A percentile compares a stretch with the other conserved stretches of the same genome.
Conservation (phyloP, 1,139 yeast genomes). For the Lodderomyces parapsilosis region DNA sequence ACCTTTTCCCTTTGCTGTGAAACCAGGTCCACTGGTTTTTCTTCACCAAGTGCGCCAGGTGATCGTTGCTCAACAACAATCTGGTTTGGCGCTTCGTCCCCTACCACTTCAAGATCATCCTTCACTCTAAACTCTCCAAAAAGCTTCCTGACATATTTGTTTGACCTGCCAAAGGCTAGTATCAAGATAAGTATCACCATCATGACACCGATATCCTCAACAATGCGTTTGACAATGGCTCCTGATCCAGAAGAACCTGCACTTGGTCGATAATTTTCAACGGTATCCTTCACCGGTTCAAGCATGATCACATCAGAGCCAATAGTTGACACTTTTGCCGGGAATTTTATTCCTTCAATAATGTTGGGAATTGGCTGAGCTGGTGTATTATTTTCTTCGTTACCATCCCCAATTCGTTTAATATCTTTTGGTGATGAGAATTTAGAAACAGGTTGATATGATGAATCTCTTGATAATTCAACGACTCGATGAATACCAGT, state of each 20-base stretch:
- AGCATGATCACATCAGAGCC: constrained; percentile 17
- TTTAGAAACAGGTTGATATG: constrained; percentile 39
- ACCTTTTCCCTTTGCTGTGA: constrained; percentile 14
- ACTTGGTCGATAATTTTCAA: constrained; percentile 3
- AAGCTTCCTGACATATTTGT: constrained; percentile 19
- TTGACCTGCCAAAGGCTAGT: constrained; percentile 39
- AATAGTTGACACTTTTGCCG: constrained; percentile 17
- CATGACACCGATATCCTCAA: constrained; percentile 52
- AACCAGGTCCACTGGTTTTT: background rate
- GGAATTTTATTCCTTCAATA: constrained; percentile 40
- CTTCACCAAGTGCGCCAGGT: background rate
- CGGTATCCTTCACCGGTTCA: constrained; percentile 11
- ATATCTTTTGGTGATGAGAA: constrained; percentile 19
- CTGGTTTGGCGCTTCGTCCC: constrained; percentile 5
- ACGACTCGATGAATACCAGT: constrained; percentile 53
- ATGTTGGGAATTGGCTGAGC: constrained; percentile 21
- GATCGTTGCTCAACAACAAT: constrained; percentile 1
- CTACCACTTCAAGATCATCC: constrained; percentile 7
- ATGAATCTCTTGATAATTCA: constrained; percentile 29
- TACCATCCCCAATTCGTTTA: constrained; percentile 30
- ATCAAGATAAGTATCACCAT: constrained; percentile 27
- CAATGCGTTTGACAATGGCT: constrained; percentile 27
- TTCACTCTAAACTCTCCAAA: constrained; percentile 16
- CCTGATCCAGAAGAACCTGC: constrained; percentile 1
- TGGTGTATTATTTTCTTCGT: constrained; percentile 1